A percentile compares a stretch with the other conserved stretches of the same genome.
phyloP scores from a whole-genome alignment of 1,284 basidiomycete genomes.

The Phenoliferia sp. region DNA sequence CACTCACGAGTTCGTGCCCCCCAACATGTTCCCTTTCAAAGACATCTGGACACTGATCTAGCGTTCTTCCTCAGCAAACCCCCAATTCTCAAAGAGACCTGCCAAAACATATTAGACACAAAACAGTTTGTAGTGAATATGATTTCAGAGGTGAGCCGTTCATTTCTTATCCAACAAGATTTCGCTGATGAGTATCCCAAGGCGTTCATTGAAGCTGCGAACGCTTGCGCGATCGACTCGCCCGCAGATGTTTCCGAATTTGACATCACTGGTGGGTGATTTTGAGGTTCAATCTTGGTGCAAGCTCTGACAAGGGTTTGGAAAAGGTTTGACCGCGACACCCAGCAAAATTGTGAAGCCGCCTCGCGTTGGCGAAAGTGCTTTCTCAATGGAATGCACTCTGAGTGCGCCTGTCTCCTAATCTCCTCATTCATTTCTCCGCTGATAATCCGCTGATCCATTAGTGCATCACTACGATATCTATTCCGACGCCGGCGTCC shows the following conservation, averaged over 20 bases:
- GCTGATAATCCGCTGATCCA: neutral
- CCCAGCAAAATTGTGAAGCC: constrained; percentile 60
- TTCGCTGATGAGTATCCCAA: constrained; percentile 1
- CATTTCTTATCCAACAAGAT: neutral
- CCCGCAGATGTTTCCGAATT: constrained; percentile 63
- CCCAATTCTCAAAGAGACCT: constrained; percentile 56
- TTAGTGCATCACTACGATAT: constrained; percentile 46
- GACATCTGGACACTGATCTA: too few relatives aligned
- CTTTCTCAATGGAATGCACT: constrained; percentile 65
- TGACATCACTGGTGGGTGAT: neutral
- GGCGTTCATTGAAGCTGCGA: constrained; percentile 65
- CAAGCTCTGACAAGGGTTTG: constrained; percentile 46
- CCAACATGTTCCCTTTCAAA: neutral
- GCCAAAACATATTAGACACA: constrained; percentile 60
- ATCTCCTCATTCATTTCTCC: neutral
- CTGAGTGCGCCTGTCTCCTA: constrained; percentile 47
- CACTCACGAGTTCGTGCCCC: constrained; percentile 35
- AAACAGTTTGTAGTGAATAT: constrained; percentile 71
- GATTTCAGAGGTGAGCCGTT: constrained; percentile 43
- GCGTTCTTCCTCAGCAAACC: constrained; percentile 6
- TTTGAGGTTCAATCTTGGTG: neutral
- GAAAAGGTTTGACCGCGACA: constrained; percentile 63
- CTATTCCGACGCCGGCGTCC: constrained; percentile 47
- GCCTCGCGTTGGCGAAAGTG: constrained; percentile 62
- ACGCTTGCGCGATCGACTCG: constrained; percentile 61